Percentiles rank a stretch among this genome's conserved stretches.
Evolutionary conservation across 331 rosid species (phyloP).

Genomic region (Arachis monticola): DNA sequence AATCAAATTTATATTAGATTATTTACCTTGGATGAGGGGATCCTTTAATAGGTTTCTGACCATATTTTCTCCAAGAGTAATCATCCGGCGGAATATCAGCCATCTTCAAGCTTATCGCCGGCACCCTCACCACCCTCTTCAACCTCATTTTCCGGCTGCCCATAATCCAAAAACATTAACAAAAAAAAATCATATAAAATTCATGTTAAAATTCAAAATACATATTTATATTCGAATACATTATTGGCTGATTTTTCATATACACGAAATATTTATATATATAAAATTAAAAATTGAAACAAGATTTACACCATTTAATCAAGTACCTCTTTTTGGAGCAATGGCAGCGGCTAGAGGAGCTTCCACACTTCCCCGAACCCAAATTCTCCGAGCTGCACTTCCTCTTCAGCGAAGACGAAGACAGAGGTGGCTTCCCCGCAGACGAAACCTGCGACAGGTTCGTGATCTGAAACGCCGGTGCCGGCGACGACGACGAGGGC

Average conservation of each 20-base stretch:
- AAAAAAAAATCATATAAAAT: neutral
- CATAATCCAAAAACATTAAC: neutral
- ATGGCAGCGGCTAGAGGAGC: slow-evolving; percentile 81
- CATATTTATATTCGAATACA: too few species aligned
- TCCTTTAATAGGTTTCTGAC: slow-evolving; percentile 93
- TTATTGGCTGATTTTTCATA: too few species aligned
- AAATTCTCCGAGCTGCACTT: slow-evolving; percentile 84
- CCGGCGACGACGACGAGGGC: slow-evolving; percentile 54
- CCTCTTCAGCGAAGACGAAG: slow-evolving; percentile 72
- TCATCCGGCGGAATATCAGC: slow-evolving; percentile 91
- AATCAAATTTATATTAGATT: neutral
- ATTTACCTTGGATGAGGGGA: slow-evolving; percentile 89
- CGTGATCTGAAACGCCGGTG: slow-evolving; percentile 64
- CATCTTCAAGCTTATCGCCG: slow-evolving; percentile 82
- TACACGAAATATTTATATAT: too few species aligned
- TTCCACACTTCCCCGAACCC: slow-evolving; percentile 82
- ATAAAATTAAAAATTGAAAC: too few species aligned
- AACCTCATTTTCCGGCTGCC: slow-evolving; percentile 62
- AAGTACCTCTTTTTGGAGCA: slow-evolving; percentile 79
- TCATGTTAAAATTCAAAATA: too few species aligned
- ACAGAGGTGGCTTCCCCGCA: slow-evolving; percentile 80
- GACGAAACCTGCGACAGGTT: slow-evolving; percentile 70
- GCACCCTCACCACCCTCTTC: slow-evolving; percentile 78
- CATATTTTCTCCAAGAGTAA: slow-evolving; percentile 91
- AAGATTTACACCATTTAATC: too few species aligned